Evolutionary conservation across 108 stramenopile genomes (phyloP).

Genomic region (Fistulifera pelliculosa): DNA sequence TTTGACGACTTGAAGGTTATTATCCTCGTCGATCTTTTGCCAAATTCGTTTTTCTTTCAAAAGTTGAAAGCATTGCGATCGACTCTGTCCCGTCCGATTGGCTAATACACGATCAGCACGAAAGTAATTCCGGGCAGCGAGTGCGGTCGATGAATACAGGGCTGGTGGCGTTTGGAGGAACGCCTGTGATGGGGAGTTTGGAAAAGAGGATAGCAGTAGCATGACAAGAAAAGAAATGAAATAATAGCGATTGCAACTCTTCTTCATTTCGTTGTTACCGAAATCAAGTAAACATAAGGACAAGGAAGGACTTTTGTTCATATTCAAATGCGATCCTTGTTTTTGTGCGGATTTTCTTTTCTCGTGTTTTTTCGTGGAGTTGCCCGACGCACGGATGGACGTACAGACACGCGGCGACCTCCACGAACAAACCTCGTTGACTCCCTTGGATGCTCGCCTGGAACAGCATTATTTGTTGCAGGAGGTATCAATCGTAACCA

Average conservation of each 20-base stretch:
- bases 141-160: slow-evolving; percentile 9
- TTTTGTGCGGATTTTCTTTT: no score
- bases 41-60: slow-evolving; percentile 54
- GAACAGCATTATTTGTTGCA: no score
- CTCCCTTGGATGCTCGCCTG: no score
- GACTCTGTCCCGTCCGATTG: slow-evolving; percentile 56
- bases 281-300: no score
- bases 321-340: no score
- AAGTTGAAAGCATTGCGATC: slow-evolving; percentile 58
- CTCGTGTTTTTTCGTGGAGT: no score
- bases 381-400: no score
- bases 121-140: slow-evolving; percentile 10
- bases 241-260: not conserved
- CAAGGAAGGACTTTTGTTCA: no score
- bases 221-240: not conserved
- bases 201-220: not conserved
- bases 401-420: no score
- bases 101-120: slow-evolving; percentile 76
- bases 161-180: slow-evolving; percentile 8
- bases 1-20: slow-evolving; percentile 5
- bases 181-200: not conserved
- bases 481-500: no score
- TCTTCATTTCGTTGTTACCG: no score
- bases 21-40: slow-evolving; percentile 7
- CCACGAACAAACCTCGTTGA: no score